A percentile compares a stretch with the other conserved stretches of the same genome.
Evolutionary conservation across 176 grass and related monocot species (phyloP).

Genomic region (Oryza meridionalis): DNA sequence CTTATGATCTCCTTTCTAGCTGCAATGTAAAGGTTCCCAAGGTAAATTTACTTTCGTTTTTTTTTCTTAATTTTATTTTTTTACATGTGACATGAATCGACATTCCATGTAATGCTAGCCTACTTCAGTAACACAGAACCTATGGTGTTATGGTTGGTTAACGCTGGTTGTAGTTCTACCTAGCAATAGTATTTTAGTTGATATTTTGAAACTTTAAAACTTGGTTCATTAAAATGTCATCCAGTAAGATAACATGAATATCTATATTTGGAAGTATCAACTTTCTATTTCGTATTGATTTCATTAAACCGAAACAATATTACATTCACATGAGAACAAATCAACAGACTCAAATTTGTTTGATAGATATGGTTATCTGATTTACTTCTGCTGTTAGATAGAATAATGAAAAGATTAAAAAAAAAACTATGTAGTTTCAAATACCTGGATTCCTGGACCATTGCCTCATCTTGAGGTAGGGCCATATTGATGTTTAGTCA

Average conservation of each 20-base stretch:
- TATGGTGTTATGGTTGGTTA: slow-evolving; percentile 1
- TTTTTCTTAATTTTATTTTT: slow-evolving; percentile 31
- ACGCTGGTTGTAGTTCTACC: background rate
- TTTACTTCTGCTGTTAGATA: slow-evolving; percentile 22
- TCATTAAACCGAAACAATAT: slow-evolving; percentile 20
- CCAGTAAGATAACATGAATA: background rate
- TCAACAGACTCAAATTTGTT: background rate
- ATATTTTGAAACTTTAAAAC: slow-evolving; percentile 11
- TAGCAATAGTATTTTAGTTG: background rate
- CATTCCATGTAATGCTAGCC: slow-evolving; percentile 1
- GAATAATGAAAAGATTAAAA: background rate
- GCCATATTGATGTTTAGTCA: background rate
- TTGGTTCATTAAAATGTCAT: background rate
- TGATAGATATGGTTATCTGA: slow-evolving; percentile 4
- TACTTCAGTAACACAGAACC: slow-evolving; percentile 2
- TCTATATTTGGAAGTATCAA: background rate
- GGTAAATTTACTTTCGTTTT: slow-evolving; percentile 54
- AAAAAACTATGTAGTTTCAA: background rate
- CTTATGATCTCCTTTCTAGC: slow-evolving; percentile 77
- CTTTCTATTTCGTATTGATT: background rate
- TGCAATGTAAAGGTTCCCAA: slow-evolving; percentile 71
- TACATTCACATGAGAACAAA: background rate
- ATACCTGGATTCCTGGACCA: background rate
- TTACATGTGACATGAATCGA: slow-evolving; percentile 14
- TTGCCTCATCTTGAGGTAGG: slow-evolving; percentile 1